Conservation (phyloP, 164 flowering plant genomes). For the Vitis amurensis region DNA sequence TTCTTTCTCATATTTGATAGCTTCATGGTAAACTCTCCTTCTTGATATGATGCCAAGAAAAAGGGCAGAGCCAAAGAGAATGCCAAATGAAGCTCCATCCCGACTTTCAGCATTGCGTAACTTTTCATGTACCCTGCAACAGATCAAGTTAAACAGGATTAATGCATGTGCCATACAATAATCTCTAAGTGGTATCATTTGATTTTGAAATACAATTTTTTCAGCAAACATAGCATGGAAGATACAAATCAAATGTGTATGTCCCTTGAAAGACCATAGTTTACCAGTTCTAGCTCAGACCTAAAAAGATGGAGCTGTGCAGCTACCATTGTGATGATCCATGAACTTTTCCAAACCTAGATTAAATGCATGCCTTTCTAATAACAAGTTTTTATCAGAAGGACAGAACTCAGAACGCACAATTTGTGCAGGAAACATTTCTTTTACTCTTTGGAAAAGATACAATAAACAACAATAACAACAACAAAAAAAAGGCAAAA, state of each 20-base stretch:
- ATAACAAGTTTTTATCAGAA: too few relatives aligned
- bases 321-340: background rate
- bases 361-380: too few relatives aligned
- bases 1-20: conserved; percentile 76
- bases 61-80: conserved; percentile 70
- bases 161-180: background rate
- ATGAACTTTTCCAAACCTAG: too few relatives aligned
- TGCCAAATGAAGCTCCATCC: conserved; percentile 70
- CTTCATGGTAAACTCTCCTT: conserved; percentile 75
- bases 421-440: too few relatives aligned
- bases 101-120: conserved; percentile 59
- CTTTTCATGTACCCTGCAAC: conserved; percentile 67
- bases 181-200: background rate
- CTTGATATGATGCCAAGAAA: conserved; percentile 75
- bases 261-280: background rate
- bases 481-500: too few relatives aligned
- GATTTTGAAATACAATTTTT: too few relatives aligned
- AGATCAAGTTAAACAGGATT: conserved; percentile 15
- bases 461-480: too few relatives aligned
- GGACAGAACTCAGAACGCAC: too few relatives aligned
- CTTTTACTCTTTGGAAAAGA: too few relatives aligned
- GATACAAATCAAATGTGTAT: too few relatives aligned
- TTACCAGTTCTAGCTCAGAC: background rate
- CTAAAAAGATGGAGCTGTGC: background rate
- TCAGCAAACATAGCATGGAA: too few relatives aligned